Conservation (phyloP, 73 alveolate genomes). For the Paramecium caudatum region DNA sequence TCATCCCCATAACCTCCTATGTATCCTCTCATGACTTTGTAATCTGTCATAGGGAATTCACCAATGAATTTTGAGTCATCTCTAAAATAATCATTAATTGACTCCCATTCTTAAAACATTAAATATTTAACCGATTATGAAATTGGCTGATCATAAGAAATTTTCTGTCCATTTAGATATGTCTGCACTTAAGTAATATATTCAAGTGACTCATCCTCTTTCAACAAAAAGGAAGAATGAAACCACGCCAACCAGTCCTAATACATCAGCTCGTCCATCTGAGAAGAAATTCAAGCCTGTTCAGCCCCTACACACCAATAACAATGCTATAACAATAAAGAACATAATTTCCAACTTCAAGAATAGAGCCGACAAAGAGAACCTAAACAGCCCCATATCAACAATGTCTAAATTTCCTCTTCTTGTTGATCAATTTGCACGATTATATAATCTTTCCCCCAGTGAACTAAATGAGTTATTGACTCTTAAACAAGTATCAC, state of each 20-base stretch:
- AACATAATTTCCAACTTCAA: neutral
- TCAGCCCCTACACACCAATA: neutral
- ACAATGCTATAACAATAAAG: neutral
- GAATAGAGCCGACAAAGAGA: neutral
- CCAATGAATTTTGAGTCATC: slow-evolving; percentile 69
- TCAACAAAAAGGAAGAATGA: slow-evolving; percentile 51
- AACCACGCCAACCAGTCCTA: slow-evolving; percentile 32
- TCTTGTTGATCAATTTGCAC: neutral
- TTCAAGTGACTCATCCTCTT: neutral
- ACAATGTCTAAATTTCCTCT: slow-evolving; percentile 37
- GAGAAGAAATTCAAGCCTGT: neutral
- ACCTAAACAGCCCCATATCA: neutral
- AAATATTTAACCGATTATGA: slow-evolving; percentile 54
- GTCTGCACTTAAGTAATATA: neutral
- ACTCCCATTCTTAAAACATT: slow-evolving; percentile 37
- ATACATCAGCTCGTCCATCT: neutral
- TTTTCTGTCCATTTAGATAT: slow-evolving; percentile 47
- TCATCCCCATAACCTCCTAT: slow-evolving; percentile 69
- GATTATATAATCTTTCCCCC: neutral
- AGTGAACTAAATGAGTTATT: neutral
- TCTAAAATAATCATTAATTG: slow-evolving; percentile 64
- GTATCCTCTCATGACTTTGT: slow-evolving; percentile 72
- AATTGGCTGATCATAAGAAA: slow-evolving; percentile 13
- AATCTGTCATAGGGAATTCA: slow-evolving; percentile 51
- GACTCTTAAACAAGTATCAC: neutral